These are phyloP conservation scores for Pythium pyrilobum DNA, from an alignment of 352 stramenopile species.

Conservation along the genomic window DNA sequence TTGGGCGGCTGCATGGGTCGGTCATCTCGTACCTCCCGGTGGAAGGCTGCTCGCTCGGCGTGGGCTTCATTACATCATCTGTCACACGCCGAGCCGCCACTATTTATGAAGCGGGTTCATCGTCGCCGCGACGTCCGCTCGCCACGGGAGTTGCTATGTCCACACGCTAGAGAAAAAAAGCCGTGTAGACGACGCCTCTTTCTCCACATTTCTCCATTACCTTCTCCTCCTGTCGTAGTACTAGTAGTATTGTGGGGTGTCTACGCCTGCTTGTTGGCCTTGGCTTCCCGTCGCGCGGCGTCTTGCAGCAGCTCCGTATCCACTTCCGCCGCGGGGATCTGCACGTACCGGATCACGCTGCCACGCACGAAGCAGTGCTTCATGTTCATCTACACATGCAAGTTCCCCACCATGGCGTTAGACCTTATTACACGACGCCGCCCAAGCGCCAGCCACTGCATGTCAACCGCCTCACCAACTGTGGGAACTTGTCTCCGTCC, in stretches of 20 bases:
- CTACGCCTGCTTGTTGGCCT: conserved; percentile 67
- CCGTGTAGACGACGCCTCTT: too few relatives aligned
- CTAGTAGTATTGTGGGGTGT: background rate
- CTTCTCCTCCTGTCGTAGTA: too few relatives aligned
- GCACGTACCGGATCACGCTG: conserved; percentile 98
- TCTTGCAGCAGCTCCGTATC: conserved; percentile 95
- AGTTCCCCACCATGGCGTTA: background rate
- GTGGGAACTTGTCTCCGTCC: conserved; percentile 95
- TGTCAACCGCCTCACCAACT: conserved; percentile 87
- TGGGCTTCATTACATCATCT: too few relatives aligned
- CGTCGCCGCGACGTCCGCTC: too few relatives aligned
- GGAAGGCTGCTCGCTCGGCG: too few relatives aligned
- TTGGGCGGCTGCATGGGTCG: background rate
- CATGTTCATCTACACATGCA: conserved; percentile 78
- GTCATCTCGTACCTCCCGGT: too few relatives aligned
- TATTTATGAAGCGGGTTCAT: background rate
- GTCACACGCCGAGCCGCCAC: too few relatives aligned
- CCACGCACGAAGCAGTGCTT: conserved; percentile 99
- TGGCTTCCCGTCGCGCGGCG: conserved; percentile 60
- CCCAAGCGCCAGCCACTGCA: too few relatives aligned
- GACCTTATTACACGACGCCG: too few relatives aligned
- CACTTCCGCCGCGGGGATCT: conserved; percentile 95
- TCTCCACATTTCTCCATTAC: background rate
- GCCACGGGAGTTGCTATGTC: too few relatives aligned
- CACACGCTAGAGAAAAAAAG: background rate